Evolutionary conservation across 139 green algal genomes (phyloP).

Genomic region (Auxenochlorella pyrenoidosa): DNA sequence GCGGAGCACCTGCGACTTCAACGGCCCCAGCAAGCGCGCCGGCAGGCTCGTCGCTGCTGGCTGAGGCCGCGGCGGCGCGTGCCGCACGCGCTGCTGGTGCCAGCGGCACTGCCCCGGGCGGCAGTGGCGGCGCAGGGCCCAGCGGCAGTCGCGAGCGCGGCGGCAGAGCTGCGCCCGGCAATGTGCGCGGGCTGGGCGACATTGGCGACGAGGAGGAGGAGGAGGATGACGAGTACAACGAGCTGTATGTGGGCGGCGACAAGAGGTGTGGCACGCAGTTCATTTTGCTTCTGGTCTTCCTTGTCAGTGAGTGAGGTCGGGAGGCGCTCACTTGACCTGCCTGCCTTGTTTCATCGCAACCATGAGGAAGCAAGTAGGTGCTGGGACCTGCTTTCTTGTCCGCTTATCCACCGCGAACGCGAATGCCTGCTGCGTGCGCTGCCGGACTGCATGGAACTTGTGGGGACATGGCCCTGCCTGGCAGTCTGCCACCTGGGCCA

Average conservation of each 20-base stretch:
- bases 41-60: neutral
- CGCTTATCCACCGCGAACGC: too few relatives aligned
- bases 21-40: neutral
- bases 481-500: too few relatives aligned
- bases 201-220: constrained; percentile 47
- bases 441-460: too few relatives aligned
- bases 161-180: neutral
- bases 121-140: constrained; percentile 1
- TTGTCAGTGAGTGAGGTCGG: too few relatives aligned
- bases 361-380: too few relatives aligned
- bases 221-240: constrained; percentile 68
- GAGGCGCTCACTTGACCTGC: too few relatives aligned
- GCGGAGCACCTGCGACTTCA: neutral
- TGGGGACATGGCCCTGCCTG: too few relatives aligned
- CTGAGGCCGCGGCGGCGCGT: constrained; percentile 7
- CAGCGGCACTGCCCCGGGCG: neutral
- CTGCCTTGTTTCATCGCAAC: too few relatives aligned
- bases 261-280: constrained; percentile 70
- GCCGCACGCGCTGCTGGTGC: neutral
- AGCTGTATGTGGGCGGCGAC: constrained; percentile 86
- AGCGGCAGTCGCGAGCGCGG: neutral
- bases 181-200: constrained; percentile 58
- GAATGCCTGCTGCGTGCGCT: too few relatives aligned
- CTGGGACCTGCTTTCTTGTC: too few relatives aligned
- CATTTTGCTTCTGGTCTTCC: too few relatives aligned